Conservation (phyloP, 441 rosid species). For the Populus hybrid region DNA sequence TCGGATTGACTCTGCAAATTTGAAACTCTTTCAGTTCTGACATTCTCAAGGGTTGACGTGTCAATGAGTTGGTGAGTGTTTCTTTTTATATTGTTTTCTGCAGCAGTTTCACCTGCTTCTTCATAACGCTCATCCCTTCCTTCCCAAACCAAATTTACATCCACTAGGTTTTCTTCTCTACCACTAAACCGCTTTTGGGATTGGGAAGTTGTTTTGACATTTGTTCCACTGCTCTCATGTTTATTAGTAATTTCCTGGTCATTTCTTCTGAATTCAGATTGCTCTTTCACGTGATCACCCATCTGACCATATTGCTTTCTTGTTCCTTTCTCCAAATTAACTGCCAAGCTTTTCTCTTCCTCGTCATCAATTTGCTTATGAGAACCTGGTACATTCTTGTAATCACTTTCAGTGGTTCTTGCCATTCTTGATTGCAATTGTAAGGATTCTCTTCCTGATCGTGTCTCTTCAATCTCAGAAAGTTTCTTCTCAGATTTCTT, state of each 20-base stretch:
- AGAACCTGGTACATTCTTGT: constrained; percentile 31
- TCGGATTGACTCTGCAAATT: constrained; percentile 41
- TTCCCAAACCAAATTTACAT: constrained; percentile 23
- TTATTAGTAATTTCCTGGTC: constrained; percentile 36
- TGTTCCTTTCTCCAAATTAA: constrained; percentile 36
- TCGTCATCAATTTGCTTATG: constrained; percentile 31
- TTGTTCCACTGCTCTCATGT: constrained; percentile 38
- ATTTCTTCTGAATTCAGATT: constrained; percentile 38
- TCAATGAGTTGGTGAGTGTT: constrained; percentile 26
- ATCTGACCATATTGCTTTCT: constrained; percentile 33
- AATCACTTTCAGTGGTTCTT: constrained; percentile 34
- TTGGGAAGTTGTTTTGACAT: constrained; percentile 37
- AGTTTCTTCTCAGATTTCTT: constrained; percentile 75
- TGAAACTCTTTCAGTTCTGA: constrained; percentile 28
- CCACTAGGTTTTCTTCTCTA: constrained; percentile 36
- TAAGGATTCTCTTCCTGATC: constrained; percentile 41
- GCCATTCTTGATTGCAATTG: constrained; percentile 24
- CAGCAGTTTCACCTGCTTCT: constrained; percentile 17
- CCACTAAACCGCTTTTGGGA: constrained; percentile 33
- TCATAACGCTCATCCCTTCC: constrained; percentile 20
- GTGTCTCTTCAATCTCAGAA: constrained; percentile 41
- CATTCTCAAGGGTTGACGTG: constrained; percentile 33
- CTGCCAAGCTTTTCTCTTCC: constrained; percentile 31
- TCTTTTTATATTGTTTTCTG: constrained; percentile 23
- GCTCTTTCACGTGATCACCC: constrained; percentile 21